A percentile compares a stretch with the other conserved stretches of the same genome.
These are phyloP conservation scores for Ustilago trichophora DNA, from an alignment of 1,284 basidiomycete genomes.

Conservation along the genomic window DNA sequence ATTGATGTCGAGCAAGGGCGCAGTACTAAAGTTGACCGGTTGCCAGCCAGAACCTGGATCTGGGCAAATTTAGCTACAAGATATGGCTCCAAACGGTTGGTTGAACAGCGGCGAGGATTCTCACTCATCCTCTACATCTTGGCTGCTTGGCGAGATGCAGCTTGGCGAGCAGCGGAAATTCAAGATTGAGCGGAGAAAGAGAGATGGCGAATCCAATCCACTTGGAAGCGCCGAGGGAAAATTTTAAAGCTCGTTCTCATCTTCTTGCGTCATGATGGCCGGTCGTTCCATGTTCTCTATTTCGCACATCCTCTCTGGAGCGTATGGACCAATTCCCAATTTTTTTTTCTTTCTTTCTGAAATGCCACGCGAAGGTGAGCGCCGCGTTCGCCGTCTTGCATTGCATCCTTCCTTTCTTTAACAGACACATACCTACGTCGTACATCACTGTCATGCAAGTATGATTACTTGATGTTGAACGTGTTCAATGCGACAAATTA, in stretches of 20 bases:
- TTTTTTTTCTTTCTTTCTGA: background rate
- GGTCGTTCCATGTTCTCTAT: slow-evolving; percentile 41
- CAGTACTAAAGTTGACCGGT: background rate
- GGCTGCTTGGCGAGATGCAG: no score
- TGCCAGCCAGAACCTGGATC: no score
- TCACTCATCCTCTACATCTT: no score
- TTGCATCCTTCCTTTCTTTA: no score
- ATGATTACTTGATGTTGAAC: no score
- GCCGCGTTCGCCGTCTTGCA: slow-evolving; percentile 1
- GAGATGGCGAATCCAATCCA: background rate
- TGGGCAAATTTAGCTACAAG: no score
- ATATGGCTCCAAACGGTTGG: background rate
- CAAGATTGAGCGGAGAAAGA: background rate
- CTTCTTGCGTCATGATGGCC: background rate
- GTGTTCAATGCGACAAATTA: no score
- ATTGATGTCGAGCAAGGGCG: no score
- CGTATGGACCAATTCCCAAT: slow-evolving; percentile 40
- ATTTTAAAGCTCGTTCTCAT: slow-evolving; percentile 1
- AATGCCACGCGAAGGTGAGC: slow-evolving; percentile 1
- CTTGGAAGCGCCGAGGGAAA: no score
- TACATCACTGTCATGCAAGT: no score
- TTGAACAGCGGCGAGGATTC: background rate
- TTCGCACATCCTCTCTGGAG: slow-evolving; percentile 39
- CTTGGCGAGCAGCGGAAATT: no score
- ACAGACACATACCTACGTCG: no score